Evolutionary conservation across 768 basidiomycete species (phyloP).

Genomic region (Phaeotremella skinneri): DNA sequence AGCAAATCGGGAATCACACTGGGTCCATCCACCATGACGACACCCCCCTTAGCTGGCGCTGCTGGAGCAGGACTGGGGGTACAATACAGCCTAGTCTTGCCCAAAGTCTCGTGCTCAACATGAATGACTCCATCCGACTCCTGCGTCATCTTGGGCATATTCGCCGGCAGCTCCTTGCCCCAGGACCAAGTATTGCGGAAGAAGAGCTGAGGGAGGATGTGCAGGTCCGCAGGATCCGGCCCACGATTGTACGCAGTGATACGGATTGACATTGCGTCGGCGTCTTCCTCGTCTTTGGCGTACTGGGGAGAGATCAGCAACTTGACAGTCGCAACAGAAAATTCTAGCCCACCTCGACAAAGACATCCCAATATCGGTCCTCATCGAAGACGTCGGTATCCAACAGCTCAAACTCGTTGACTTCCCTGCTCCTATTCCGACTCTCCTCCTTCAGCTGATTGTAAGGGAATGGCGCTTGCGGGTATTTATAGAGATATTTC

Average conservation of each 20-base stretch:
- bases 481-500: slow-evolving; percentile 99
- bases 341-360: slow-evolving; percentile 73
- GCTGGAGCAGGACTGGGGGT: slow-evolving; percentile 90
- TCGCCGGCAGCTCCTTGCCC: slow-evolving; percentile 56
- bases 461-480: slow-evolving; percentile 87
- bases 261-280: slow-evolving; percentile 83
- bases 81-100: slow-evolving; percentile 78
- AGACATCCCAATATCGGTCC: slow-evolving; percentile 97
- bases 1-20: slow-evolving; percentile 77
- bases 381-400: slow-evolving; percentile 90
- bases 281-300: slow-evolving; percentile 91
- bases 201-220: slow-evolving; percentile 93
- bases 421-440: slow-evolving; percentile 74
- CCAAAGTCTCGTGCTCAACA: slow-evolving; percentile 70
- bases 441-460: slow-evolving; percentile 88
- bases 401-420: slow-evolving; percentile 86
- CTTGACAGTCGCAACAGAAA: neutral
- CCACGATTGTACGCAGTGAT: slow-evolving; percentile 97
- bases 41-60: slow-evolving; percentile 63
- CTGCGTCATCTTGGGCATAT: slow-evolving; percentile 51
- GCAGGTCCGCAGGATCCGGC: slow-evolving; percentile 87
- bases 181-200: slow-evolving; percentile 99
- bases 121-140: slow-evolving; percentile 51
- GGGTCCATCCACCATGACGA: slow-evolving; percentile 57
- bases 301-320: slow-evolving; percentile 61